Percentiles rank a stretch among this genome's conserved stretches.
Evolutionary conservation across 371 early-diverging fungal genomes (phyloP).

Genomic region (Ordospora pajunii): DNA sequence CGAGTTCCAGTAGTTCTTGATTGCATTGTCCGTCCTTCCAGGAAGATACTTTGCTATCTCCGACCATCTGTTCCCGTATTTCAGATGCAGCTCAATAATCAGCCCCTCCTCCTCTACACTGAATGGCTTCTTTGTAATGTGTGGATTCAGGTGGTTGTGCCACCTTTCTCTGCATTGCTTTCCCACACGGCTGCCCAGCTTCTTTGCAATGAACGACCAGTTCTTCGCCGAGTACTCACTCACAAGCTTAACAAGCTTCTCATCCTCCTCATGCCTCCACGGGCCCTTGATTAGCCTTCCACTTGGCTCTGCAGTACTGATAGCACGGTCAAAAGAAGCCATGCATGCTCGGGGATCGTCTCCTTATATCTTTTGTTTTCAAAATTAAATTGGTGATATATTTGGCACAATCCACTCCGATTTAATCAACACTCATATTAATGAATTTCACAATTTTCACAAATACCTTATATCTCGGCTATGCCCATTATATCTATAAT

Average conservation of each 20-base stretch:
- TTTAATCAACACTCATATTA: constrained; percentile 1
- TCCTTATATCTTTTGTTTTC: constrained; percentile 7
- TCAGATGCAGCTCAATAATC: constrained; percentile 54
- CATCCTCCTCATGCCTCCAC: constrained; percentile 62
- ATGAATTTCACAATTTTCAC: not conserved
- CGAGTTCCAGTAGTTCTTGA: constrained; percentile 62
- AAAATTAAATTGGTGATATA: constrained; percentile 16
- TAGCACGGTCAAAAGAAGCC: constrained; percentile 7
- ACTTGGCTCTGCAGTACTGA: constrained; percentile 11
- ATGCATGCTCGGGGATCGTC: not conserved
- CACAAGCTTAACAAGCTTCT: constrained; percentile 47
- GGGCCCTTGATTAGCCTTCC: constrained; percentile 57
- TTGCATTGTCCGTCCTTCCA: constrained; percentile 62
- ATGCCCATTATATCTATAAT: too few relatives aligned
- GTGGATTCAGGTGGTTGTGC: constrained; percentile 62
- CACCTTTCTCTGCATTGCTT: constrained; percentile 63
- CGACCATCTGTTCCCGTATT: constrained; percentile 61
- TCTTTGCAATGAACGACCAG: constrained; percentile 61
- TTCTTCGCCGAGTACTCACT: constrained; percentile 55
- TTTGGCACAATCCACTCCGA: not conserved
- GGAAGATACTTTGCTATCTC: constrained; percentile 60
- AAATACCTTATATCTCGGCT: not conserved
- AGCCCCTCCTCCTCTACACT: constrained; percentile 52
- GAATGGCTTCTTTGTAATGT: constrained; percentile 61
- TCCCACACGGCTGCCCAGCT: constrained; percentile 55